phyloP scores from a whole-genome alignment of 352 stramenopile species.

The Phytophthora cajani region DNA sequence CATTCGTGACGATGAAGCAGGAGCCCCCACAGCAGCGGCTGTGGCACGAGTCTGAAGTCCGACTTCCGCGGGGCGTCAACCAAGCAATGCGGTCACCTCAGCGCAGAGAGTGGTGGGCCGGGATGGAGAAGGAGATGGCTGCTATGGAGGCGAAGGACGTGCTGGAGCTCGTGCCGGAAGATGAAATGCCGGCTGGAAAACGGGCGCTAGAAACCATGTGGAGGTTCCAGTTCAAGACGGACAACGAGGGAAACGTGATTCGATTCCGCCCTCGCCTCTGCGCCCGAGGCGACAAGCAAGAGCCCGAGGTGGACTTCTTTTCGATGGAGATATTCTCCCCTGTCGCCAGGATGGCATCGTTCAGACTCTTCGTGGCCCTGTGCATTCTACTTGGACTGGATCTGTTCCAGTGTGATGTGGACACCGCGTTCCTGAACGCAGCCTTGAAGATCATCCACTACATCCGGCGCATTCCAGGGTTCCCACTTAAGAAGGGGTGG shows the following conservation, averaged over 20 bases:
- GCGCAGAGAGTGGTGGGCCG: no score
- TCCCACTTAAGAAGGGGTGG: neutral
- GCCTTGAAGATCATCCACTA: neutral
- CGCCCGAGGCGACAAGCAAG: conserved; percentile 9
- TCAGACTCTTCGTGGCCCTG: conserved; percentile 8
- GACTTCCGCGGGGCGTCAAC: no score
- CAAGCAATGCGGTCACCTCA: no score
- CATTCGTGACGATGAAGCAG: no score
- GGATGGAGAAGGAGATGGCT: no score
- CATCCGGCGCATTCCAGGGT: neutral
- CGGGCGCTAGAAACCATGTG: conserved; percentile 1
- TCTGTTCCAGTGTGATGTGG: conserved; percentile 11
- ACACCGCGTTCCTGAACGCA: conserved; percentile 19
- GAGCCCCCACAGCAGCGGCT: no score
- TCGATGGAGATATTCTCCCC: conserved; percentile 3
- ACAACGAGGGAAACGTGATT: conserved; percentile 10
- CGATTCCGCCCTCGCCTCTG: conserved; percentile 7
- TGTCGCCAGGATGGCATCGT: conserved; percentile 11
- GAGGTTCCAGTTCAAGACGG: conserved; percentile 13
- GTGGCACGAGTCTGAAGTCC: no score
- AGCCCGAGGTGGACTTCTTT: conserved; percentile 1
- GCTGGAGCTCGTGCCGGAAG: neutral
- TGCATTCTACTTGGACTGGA: conserved; percentile 8
- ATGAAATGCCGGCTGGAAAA: conserved; percentile 1
- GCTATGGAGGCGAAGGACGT: no score